Conservation (phyloP, 1,284 basidiomycete genomes). For the Xerocomus amazonicus region DNA sequence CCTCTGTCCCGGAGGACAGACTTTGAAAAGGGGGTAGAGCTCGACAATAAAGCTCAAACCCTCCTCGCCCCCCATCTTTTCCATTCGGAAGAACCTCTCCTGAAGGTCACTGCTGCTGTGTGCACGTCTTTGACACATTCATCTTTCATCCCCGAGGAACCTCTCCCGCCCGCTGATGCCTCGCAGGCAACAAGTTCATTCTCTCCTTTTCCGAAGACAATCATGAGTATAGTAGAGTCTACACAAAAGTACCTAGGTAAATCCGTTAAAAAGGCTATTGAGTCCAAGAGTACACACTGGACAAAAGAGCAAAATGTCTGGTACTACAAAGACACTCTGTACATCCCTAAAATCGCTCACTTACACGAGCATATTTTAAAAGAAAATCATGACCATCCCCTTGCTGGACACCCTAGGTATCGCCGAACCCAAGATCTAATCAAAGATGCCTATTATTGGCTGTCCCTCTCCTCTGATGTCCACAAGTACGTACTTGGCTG, state of each 20-base stretch:
- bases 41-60: background rate
- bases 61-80: too few relatives aligned
- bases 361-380: background rate
- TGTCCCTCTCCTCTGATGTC: background rate
- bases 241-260: too few relatives aligned
- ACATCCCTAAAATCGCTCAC: background rate
- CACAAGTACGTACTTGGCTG: background rate
- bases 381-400: background rate
- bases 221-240: too few relatives aligned
- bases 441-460: slow-evolving; percentile 2
- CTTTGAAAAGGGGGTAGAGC: background rate
- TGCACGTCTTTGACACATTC: too few relatives aligned
- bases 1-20: background rate
- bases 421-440: background rate
- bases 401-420: background rate
- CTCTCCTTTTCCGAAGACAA: too few relatives aligned
- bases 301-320: background rate
- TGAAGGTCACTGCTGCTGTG: too few relatives aligned
- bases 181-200: too few relatives aligned
- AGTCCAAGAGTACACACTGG: too few relatives aligned
- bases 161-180: too few relatives aligned
- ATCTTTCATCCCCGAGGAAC: too few relatives aligned
- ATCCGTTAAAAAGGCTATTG: too few relatives aligned
- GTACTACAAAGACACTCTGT: background rate
- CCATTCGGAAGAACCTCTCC: too few relatives aligned